Evolutionary conservation across 768 basidiomycete species (phyloP).

Genomic region (Termitomyces heimii): DNA sequence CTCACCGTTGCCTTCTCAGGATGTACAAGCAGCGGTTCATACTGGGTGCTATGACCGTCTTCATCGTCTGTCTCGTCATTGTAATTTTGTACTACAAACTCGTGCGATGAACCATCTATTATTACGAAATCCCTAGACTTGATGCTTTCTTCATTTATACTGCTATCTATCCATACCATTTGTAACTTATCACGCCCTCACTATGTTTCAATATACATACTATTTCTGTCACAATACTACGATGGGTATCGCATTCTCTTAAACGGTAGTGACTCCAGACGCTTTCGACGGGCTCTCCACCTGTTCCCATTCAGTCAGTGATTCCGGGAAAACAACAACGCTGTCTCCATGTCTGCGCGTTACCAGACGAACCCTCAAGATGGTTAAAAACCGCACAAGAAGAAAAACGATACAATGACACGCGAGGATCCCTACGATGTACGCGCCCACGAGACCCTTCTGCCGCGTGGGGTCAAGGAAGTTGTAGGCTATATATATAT

Average conservation of each 20-base stretch:
- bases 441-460: constrained; percentile 43
- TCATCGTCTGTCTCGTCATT: constrained; percentile 71
- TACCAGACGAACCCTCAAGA: constrained; percentile 30
- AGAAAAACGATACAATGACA: constrained; percentile 48
- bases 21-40: constrained; percentile 90
- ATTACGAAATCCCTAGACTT: too few species aligned
- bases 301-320: constrained; percentile 41
- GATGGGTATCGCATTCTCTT: too few species aligned
- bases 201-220: too few species aligned
- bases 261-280: background rate
- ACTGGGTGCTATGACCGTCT: constrained; percentile 67
- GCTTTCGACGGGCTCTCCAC: constrained; percentile 20
- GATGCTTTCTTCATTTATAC: too few species aligned
- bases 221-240: too few species aligned
- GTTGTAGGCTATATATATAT: constrained; percentile 48
- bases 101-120: constrained; percentile 15
- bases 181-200: background rate
- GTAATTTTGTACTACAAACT: constrained; percentile 66
- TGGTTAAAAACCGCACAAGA: constrained; percentile 35
- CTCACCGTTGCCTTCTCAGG: too few species aligned
- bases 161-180: background rate
- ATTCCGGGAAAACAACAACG: constrained; percentile 12
- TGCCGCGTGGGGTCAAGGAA: constrained; percentile 55
- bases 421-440: constrained; percentile 54
- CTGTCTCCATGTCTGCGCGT: constrained; percentile 6